These are phyloP conservation scores for Xylariaceae sp. DNA, from an alignment of 2,329 filamentous ascomycete genomes.

Conservation along the genomic window DNA sequence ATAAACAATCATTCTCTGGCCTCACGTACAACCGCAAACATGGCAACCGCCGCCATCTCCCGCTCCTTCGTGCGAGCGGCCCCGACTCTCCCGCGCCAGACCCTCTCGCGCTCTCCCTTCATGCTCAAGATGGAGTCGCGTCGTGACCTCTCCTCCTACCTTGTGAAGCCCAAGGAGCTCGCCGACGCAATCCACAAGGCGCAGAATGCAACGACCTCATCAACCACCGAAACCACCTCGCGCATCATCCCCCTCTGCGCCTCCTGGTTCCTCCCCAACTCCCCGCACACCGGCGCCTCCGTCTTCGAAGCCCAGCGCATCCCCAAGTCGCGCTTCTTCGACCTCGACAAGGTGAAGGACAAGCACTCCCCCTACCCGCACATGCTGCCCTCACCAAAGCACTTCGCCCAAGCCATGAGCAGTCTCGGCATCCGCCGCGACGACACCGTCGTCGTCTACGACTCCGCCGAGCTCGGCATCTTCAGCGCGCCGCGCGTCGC, in stretches of 20 bases:
- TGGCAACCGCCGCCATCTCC: conserved; percentile 42
- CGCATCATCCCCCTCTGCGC: conserved; percentile 86
- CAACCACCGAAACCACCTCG: conserved; percentile 73
- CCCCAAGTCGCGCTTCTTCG: conserved; percentile 89
- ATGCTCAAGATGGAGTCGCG: conserved; percentile 36
- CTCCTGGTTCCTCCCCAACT: conserved; percentile 94
- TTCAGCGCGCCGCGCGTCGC: conserved; percentile 90
- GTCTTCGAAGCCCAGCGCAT: conserved; percentile 80
- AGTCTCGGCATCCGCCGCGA: conserved; percentile 80
- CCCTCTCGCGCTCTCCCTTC: conserved; percentile 30
- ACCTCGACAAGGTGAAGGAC: conserved; percentile 88
- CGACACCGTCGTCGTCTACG: conserved; percentile 90
- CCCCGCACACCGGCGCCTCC: conserved; percentile 72
- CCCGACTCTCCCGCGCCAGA: conserved; percentile 34
- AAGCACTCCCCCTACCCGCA: conserved; percentile 85
- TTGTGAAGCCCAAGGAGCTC: conserved; percentile 81
- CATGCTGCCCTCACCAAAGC: conserved; percentile 80
- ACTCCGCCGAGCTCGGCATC: conserved; percentile 83
- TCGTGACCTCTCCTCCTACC: conserved; percentile 68
- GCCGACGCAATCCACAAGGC: conserved; percentile 57
- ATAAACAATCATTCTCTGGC: no score
- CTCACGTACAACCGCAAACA: conserved; percentile 22
- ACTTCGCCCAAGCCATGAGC: conserved; percentile 84
- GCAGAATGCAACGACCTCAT: conserved; percentile 67
- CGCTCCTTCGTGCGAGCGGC: conserved; percentile 36